A percentile compares a stretch with the other conserved stretches of the same genome.
phyloP scores from a whole-genome alignment of 331 rosid species.

The Saraca asoca region DNA sequence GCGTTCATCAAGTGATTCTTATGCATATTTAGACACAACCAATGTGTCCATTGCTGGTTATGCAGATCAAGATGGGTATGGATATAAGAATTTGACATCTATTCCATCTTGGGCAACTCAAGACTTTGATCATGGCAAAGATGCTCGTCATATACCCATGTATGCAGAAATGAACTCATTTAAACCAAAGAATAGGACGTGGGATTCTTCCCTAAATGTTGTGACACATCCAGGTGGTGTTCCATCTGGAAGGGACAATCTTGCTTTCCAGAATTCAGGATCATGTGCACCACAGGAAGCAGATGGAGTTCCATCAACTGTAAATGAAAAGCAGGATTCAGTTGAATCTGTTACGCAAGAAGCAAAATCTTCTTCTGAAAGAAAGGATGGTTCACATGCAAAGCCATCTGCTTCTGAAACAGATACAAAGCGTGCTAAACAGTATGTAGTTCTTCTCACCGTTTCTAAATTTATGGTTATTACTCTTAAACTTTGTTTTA shows the following conservation, averaged over 20 bases:
- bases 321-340: slow-evolving; percentile 55
- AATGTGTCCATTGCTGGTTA: slow-evolving; percentile 51
- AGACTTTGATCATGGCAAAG: slow-evolving; percentile 75
- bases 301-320: slow-evolving; percentile 57
- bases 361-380: slow-evolving; percentile 56
- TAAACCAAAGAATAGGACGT: slow-evolving; percentile 69
- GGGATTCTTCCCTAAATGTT: slow-evolving; percentile 68
- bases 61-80: slow-evolving; percentile 63
- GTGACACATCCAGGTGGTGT: slow-evolving; percentile 50
- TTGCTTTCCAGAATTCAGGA: slow-evolving; percentile 62
- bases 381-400: slow-evolving; percentile 65
- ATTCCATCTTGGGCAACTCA: slow-evolving; percentile 78
- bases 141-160: slow-evolving; percentile 62
- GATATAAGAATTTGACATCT: slow-evolving; percentile 55
- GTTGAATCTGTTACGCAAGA: slow-evolving; percentile 67
- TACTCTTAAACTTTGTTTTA: slow-evolving; percentile 21
- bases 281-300: slow-evolving; percentile 64
- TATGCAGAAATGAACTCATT: slow-evolving; percentile 60
- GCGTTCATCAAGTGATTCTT: slow-evolving; percentile 90
- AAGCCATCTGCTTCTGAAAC: slow-evolving; percentile 69
- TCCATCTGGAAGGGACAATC: slow-evolving; percentile 64
- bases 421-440: slow-evolving; percentile 84
- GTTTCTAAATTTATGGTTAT: slow-evolving; percentile 30
- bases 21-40: slow-evolving; percentile 62
- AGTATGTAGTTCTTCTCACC: slow-evolving; percentile 52